Evolutionary conservation across 2,329 filamentous ascomycete genomes (phyloP).

Genomic region (Aspergillus awamori): DNA sequence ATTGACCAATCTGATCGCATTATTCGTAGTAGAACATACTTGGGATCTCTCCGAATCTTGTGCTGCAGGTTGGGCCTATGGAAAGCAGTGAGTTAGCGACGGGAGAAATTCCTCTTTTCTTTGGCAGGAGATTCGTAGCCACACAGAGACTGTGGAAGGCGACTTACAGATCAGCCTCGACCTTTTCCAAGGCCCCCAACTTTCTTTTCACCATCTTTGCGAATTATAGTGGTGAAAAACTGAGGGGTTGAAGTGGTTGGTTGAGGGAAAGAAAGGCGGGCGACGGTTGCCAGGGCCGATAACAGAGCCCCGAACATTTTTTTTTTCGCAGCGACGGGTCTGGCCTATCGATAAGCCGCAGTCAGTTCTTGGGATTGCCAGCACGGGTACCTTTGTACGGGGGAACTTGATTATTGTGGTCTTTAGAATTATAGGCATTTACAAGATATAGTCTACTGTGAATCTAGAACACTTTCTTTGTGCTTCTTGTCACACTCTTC

Average conservation of each 20-base stretch:
- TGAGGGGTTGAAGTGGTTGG: constrained; percentile 55
- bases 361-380: constrained; percentile 9
- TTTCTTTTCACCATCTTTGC: constrained; percentile 77
- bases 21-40: constrained; percentile 51
- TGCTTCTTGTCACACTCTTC: not conserved
- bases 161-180: constrained; percentile 82
- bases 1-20: not conserved
- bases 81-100: constrained; percentile 29
- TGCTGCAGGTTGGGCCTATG: constrained; percentile 79
- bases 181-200: constrained; percentile 89
- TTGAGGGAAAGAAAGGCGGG: constrained; percentile 76
- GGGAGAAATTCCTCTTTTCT: constrained; percentile 16
- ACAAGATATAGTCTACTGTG: too few relatives aligned
- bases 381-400: not conserved
- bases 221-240: constrained; percentile 11
- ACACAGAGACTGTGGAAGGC: not conserved
- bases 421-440: not conserved
- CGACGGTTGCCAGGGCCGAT: constrained; percentile 15
- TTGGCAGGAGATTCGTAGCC: not conserved
- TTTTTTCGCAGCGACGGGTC: constrained; percentile 29
- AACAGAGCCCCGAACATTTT: constrained; percentile 31
- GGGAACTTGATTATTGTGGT: not conserved
- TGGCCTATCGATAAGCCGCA: constrained; percentile 38
- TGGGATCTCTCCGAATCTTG: constrained; percentile 85
- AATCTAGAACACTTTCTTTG: too few relatives aligned